Conservation (phyloP, 495 filamentous ascomycete species). For the Staphylotrichum tortipilum region DNA sequence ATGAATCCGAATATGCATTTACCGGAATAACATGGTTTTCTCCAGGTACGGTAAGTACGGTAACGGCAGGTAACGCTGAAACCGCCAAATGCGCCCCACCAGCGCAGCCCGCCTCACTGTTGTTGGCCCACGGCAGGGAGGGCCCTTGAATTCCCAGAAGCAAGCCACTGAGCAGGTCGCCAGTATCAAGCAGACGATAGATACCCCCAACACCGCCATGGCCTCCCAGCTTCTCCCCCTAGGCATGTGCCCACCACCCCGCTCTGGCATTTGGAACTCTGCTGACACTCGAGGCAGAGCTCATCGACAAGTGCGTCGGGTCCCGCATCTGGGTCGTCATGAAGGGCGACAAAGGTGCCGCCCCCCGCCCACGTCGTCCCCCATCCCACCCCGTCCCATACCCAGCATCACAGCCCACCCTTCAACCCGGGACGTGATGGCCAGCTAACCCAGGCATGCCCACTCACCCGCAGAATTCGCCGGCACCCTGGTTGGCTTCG, state of each 20-base stretch:
- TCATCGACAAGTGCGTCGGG: slow-evolving; percentile 98
- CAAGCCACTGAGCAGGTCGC: not conserved
- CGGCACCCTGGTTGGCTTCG: slow-evolving; percentile 87
- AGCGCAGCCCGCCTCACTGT: too few relatives aligned
- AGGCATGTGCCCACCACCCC: too few relatives aligned
- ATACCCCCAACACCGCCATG: too few relatives aligned
- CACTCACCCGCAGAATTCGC: slow-evolving; percentile 83
- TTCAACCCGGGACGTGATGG: too few relatives aligned
- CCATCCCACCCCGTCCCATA: not conserved
- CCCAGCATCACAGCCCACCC: too few relatives aligned
- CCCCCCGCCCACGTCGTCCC: too few relatives aligned
- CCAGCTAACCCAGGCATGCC: not conserved
- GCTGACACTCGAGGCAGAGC: too few relatives aligned
- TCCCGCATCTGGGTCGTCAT: slow-evolving; percentile 98
- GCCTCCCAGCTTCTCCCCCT: slow-evolving; percentile 74
- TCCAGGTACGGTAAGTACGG: not conserved
- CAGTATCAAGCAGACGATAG: slow-evolving; percentile 3
- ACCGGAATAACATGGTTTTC: not conserved
- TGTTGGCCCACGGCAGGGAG: too few relatives aligned
- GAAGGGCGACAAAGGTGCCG: slow-evolving; percentile 93
- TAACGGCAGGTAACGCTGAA: too few relatives aligned
- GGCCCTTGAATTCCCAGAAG: slow-evolving; percentile 1
- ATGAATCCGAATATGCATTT: too few relatives aligned
- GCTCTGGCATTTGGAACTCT: too few relatives aligned
- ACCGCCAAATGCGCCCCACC: too few relatives aligned